Conservation (phyloP, 441 rosid species). For the Mallotus japonicus region DNA sequence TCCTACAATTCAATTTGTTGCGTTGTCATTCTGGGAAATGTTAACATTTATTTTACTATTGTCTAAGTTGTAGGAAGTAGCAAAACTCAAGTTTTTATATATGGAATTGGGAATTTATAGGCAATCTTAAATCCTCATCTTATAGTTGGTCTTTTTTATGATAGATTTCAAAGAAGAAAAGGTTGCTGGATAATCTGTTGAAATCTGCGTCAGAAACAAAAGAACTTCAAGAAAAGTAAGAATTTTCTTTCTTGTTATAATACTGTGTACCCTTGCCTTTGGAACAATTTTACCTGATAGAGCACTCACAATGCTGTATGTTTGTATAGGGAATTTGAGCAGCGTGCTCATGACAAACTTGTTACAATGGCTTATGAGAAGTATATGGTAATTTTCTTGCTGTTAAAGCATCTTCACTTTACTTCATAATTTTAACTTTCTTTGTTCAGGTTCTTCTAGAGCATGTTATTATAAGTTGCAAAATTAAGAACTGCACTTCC, state of each 20-base stretch:
- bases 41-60: not conserved
- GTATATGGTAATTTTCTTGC: slow-evolving; percentile 60
- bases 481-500: slow-evolving; percentile 2
- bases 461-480: not conserved
- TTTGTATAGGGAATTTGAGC: slow-evolving; percentile 69
- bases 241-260: slow-evolving; percentile 18
- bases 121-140: slow-evolving; percentile 6
- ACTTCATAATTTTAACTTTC: not conserved
- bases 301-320: slow-evolving; percentile 16
- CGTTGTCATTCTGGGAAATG: not conserved
- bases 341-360: slow-evolving; percentile 74
- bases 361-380: slow-evolving; percentile 79
- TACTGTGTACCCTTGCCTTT: slow-evolving; percentile 12
- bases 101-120: not conserved
- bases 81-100: slow-evolving; percentile 15
- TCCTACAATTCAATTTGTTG: slow-evolving; percentile 13
- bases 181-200: slow-evolving; percentile 51
- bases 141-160: slow-evolving; percentile 24
- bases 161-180: slow-evolving; percentile 70
- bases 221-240: slow-evolving; percentile 72
- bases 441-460: not conserved
- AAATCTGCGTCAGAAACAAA: slow-evolving; percentile 55
- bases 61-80: slow-evolving; percentile 4
- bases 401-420: not conserved
- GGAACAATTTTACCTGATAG: slow-evolving; percentile 13